A percentile compares a stretch with the other conserved stretches of the same genome.
Conservation (phyloP, 495 filamentous ascomycete genomes). For the Opeltia flavorubescens region DNA sequence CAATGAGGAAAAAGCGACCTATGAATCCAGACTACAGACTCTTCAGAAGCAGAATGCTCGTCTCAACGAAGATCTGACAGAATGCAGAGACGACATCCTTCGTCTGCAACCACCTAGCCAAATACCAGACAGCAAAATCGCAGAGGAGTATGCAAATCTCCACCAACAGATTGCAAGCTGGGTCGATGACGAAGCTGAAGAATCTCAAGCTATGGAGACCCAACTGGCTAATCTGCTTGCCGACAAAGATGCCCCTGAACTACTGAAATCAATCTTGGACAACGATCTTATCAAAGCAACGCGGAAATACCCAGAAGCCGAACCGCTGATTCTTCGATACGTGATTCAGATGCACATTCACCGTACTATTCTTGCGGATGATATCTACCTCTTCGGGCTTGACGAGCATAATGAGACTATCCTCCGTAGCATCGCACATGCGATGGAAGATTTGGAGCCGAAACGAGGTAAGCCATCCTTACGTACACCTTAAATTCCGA, state of each 20-base stretch:
- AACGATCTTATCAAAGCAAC: constrained; percentile 4
- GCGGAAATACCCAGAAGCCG: constrained; percentile 8
- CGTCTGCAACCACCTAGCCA: constrained; percentile 12
- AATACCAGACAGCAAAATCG: constrained; percentile 13
- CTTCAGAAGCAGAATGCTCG: constrained; percentile 11
- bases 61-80: constrained; percentile 10
- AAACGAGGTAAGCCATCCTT: constrained; percentile 6
- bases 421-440: constrained; percentile 9
- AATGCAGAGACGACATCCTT: constrained; percentile 13
- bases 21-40: constrained; percentile 4
- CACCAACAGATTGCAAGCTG: constrained; percentile 11
- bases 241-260: constrained; percentile 5
- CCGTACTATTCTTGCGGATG: constrained; percentile 5
- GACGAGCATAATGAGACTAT: constrained; percentile 5
- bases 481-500: not conserved
- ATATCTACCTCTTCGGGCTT: constrained; percentile 14
- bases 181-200: constrained; percentile 13
- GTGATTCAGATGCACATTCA: constrained; percentile 10
- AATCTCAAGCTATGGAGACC: constrained; percentile 8
- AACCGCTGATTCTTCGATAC: constrained; percentile 12
- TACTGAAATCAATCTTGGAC: constrained; percentile 4
- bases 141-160: constrained; percentile 9
- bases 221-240: constrained; percentile 5
- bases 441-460: constrained; percentile 11
- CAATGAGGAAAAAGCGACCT: constrained; percentile 8